Evolutionary conservation across 1,139 yeast species (phyloP).

Genomic region (Meyerozyma sp.): DNA sequence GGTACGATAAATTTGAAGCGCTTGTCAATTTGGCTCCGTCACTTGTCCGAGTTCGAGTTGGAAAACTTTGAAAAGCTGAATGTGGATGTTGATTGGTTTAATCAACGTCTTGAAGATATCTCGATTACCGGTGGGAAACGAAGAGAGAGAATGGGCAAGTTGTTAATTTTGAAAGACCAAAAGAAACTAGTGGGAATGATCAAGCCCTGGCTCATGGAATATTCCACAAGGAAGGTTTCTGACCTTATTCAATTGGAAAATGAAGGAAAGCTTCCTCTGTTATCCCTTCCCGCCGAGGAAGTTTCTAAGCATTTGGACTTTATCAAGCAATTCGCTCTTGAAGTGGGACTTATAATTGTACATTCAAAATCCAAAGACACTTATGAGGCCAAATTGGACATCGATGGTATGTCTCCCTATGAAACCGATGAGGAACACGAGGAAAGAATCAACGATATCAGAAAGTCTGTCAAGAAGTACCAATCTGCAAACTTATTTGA

Average conservation of each 20-base stretch:
- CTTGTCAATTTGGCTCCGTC: conserved; percentile 68
- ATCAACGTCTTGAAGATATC: conserved; percentile 73
- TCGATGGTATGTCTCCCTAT: conserved; percentile 65
- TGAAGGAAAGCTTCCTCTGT: conserved; percentile 40
- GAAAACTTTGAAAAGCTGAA: conserved; percentile 77
- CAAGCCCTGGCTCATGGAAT: conserved; percentile 64
- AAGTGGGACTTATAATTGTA: conserved; percentile 59
- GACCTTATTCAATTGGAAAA: conserved; percentile 34
- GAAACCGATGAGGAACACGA: conserved; percentile 61
- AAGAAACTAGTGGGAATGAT: conserved; percentile 56
- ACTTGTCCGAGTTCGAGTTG: conserved; percentile 65
- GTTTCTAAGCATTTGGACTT: conserved; percentile 50
- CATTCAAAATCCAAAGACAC: conserved; percentile 53
- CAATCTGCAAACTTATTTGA: conserved; percentile 67
- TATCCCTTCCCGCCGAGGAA: conserved; percentile 45
- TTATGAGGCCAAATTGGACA: conserved; percentile 58
- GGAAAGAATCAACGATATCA: conserved; percentile 39
- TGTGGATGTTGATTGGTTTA: conserved; percentile 90
- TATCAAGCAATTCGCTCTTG: conserved; percentile 56
- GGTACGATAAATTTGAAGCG: conserved; percentile 77
- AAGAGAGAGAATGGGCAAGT: conserved; percentile 61
- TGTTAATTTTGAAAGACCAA: conserved; percentile 67
- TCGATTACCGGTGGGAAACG: conserved; percentile 68
- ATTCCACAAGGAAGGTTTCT: conserved; percentile 20
- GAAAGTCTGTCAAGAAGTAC: conserved; percentile 53